These are phyloP conservation scores for Trichoderma hamatum DNA, from an alignment of 2,329 filamentous ascomycete species.

Conservation along the genomic window DNA sequence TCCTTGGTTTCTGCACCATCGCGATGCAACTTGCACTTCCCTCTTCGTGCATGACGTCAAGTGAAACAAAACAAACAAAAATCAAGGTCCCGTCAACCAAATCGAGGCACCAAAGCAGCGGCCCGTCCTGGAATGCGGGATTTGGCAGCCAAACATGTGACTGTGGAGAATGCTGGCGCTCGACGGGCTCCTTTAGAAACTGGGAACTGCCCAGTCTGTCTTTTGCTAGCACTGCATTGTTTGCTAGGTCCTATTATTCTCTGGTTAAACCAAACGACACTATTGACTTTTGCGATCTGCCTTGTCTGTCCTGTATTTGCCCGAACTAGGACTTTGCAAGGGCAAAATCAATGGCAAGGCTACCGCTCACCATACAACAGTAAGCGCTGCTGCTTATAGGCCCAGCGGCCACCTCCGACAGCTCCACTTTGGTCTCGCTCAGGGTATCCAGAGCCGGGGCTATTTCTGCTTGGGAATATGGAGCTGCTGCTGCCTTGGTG, in stretches of 20 bases:
- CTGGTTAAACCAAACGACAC: not conserved
- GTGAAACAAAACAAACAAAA: slow-evolving; percentile 19
- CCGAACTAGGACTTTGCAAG: slow-evolving; percentile 1
- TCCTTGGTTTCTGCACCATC: not conserved
- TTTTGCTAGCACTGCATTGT: not conserved
- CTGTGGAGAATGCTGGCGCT: not conserved
- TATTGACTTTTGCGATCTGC: slow-evolving; percentile 21
- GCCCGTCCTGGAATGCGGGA: slow-evolving; percentile 4
- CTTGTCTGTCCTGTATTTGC: slow-evolving; percentile 3
- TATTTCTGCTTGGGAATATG: not conserved
- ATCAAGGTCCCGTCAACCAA: not conserved
- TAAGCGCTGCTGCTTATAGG: not conserved
- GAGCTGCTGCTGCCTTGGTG: not conserved
- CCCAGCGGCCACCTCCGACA: slow-evolving; percentile 7
- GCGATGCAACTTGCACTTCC: not conserved
- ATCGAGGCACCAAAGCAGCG: not conserved
- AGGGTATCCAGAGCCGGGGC: not conserved
- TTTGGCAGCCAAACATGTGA: slow-evolving; percentile 6
- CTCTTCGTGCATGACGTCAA: slow-evolving; percentile 14
- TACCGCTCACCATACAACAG: not conserved
- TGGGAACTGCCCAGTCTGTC: not conserved
- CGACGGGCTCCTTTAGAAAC: not conserved
- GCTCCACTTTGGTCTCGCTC: slow-evolving; percentile 12
- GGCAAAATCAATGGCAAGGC: not conserved
- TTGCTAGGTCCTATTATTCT: not conserved